Base-by-base conservation (phyloP, 192 early-diverging fungal genomes). In the Gaertneriomyces sp. region DNA sequence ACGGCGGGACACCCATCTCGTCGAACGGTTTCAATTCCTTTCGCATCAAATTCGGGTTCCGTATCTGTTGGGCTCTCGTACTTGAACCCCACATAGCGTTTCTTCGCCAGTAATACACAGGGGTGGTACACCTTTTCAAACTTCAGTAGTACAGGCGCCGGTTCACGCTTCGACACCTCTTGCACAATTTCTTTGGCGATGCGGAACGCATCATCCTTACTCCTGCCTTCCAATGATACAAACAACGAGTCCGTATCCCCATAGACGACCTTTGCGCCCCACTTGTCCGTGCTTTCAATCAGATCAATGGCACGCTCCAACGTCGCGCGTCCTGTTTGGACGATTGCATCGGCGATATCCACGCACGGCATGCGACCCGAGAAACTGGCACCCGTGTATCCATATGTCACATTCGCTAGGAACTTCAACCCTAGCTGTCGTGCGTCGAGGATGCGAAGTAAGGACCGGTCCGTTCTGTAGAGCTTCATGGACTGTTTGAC, bases 241-340 rank as follows among this genome's bases (percentile, higher is more conserved):
- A 98, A 98, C 56, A 98, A 72, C 66, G 88, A 89, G 76, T 96
- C 95, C 0, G 95, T 98, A 67, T 98, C 95, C 0, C 94, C 93
- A 73, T 96, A 96, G 0, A 96, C 91, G 2, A 98, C 93, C 10
- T 78, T 73, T 0, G 87, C 91, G 14, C 86, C 84, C 91, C 92
- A 91, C 49, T 71, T 73, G 4, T 64, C 59, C 7, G 74, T 76
- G 42, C 66, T 69, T 46, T 93, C 79, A 42, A 95, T 88, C 25
- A 86, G 68, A 6, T 70, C 63, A 25, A 93, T 91, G 4, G 87
- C 58, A 55, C 76, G 75, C 72, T 98, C 93, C 45, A 98, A 74
- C 0, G 84, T 92, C 40, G 90, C 89, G 7, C 94, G 86, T 1
- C 89, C 93, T 11, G 90, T 88, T 64, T 89, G 85, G 0, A 96